These are phyloP conservation scores for Starmerella potacharoeniae DNA, from an alignment of 805 yeast species.

Conservation along the genomic window DNA sequence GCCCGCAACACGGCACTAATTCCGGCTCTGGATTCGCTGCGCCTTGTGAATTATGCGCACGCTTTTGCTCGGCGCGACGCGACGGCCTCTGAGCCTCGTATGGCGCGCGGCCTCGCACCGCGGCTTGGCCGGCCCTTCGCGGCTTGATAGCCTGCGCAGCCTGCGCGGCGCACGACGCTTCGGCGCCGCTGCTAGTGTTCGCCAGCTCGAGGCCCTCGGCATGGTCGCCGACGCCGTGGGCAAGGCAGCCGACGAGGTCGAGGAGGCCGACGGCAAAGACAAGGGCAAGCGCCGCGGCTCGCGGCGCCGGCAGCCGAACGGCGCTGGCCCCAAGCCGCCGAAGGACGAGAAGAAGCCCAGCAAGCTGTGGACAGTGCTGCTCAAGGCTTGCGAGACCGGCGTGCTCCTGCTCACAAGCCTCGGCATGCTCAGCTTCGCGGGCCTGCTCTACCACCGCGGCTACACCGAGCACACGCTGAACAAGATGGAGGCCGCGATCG, in stretches of 20 bases:
- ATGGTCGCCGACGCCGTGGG: conserved; percentile 16
- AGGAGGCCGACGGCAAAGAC: neutral
- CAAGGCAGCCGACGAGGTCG: conserved; percentile 11
- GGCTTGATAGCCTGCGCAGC: neutral
- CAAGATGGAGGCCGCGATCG: conserved; percentile 58
- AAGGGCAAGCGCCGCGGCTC: neutral
- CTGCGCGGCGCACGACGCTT: neutral
- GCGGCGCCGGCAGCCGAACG: neutral
- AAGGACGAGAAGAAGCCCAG: neutral
- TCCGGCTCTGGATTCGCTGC: too few species aligned
- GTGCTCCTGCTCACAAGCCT: conserved; percentile 62
- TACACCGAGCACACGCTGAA: conserved; percentile 48
- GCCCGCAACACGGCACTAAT: too few species aligned
- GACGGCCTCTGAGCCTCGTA: too few species aligned
- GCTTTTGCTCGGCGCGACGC: neutral
- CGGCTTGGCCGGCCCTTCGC: neutral
- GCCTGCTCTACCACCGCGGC: conserved; percentile 53
- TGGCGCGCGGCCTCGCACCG: too few species aligned
- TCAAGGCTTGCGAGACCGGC: conserved; percentile 40
- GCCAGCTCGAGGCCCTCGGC: conserved; percentile 13
- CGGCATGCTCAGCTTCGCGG: conserved; percentile 58
- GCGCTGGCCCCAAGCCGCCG: neutral
- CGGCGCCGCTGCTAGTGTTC: too few species aligned
- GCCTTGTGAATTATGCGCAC: too few species aligned
- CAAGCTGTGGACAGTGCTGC: neutral